A percentile compares a stretch with the other conserved stretches of the same genome.
Conservation (phyloP, 306 rosid genomes). For the Amphicarpaea edgeworthii region DNA sequence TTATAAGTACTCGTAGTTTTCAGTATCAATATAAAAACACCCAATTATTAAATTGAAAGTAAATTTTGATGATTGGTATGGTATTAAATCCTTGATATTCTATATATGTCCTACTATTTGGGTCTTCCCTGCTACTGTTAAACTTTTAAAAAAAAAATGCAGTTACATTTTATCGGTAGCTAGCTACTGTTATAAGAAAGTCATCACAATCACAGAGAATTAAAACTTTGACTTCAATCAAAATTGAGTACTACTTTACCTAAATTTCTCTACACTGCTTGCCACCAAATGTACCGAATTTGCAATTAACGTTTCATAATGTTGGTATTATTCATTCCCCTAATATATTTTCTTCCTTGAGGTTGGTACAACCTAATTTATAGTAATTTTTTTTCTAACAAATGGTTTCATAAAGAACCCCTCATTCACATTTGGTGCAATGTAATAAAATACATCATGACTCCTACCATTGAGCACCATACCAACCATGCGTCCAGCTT, state of each 20-base stretch:
- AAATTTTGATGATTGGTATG: constrained; percentile 5
- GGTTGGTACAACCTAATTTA: constrained; percentile 20
- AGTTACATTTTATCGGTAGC: not conserved
- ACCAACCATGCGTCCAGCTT: constrained; percentile 29
- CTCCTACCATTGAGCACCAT: constrained; percentile 6
- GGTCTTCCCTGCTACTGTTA: not conserved
- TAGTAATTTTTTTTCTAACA: constrained; percentile 6
- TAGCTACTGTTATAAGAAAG: constrained; percentile 3
- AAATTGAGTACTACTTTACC: not conserved
- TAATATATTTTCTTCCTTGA: not conserved
- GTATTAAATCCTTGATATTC: constrained; percentile 1
- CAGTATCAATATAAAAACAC: too few species aligned
- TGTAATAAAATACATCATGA: constrained; percentile 26
- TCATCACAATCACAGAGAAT: not conserved
- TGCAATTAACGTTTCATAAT: constrained; percentile 14
- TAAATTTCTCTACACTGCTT: not conserved
- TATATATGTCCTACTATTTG: not conserved
- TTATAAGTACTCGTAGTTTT: too few species aligned
- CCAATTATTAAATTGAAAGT: not conserved
- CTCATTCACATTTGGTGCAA: not conserved
- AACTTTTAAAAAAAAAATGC: too few species aligned
- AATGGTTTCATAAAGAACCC: constrained; percentile 3
- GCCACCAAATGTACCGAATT: not conserved
- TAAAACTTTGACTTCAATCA: not conserved
- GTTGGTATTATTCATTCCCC: not conserved